These are phyloP conservation scores for Nicotiana tabacum DNA, from an alignment of 257 asterid species.

Conservation along the genomic window DNA sequence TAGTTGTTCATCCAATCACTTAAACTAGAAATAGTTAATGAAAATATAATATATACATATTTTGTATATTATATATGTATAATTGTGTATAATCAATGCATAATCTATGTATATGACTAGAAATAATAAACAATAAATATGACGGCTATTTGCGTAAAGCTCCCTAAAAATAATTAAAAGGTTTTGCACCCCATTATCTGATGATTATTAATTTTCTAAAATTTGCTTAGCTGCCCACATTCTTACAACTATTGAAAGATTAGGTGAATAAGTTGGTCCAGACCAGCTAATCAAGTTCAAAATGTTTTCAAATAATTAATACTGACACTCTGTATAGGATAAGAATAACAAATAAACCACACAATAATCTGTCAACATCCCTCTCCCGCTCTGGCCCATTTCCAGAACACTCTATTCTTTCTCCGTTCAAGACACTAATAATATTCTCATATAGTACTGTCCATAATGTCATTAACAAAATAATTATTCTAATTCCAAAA, in stretches of 20 bases:
- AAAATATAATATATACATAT: too few species aligned
- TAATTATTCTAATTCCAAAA: not conserved
- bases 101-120: too few species aligned
- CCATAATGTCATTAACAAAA: not conserved
- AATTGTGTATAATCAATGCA: too few species aligned
- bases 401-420: slow-evolving; percentile 38
- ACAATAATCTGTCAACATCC: slow-evolving; percentile 34
- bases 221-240: slow-evolving; percentile 34
- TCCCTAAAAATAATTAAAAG: not conserved
- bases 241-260: slow-evolving; percentile 18
- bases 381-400: slow-evolving; percentile 11
- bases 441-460: not conserved
- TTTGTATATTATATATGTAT: too few species aligned
- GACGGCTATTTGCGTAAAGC: too few species aligned
- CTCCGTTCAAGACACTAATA: not conserved
- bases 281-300: slow-evolving; percentile 29
- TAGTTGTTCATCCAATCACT: too few species aligned
- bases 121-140: too few species aligned
- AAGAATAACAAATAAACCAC: slow-evolving; percentile 30
- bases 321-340: slow-evolving; percentile 47
- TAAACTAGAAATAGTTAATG: too few species aligned
- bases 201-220: not conserved
- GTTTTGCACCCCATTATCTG: not conserved
- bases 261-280: slow-evolving; percentile 29
- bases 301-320: not conserved